Percentiles rank a stretch among this genome's conserved stretches.
Evolutionary conservation across 1,139 yeast genomes (phyloP).

Genomic region (Hansenula sp.): DNA sequence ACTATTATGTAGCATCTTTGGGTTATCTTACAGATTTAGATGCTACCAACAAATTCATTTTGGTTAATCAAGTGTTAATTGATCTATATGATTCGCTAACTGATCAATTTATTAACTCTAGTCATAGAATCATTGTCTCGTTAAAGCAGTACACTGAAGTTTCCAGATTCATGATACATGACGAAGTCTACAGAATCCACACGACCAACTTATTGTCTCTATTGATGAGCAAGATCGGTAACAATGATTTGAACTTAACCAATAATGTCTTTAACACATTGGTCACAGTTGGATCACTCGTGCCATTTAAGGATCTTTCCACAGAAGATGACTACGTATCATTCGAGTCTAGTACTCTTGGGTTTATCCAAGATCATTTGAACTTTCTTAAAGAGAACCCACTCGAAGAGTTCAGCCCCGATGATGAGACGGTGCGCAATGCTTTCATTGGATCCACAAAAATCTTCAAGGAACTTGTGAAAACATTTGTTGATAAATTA

Average conservation of each 20-base stretch:
- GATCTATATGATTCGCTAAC: slow-evolving; percentile 85
- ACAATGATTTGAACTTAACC: slow-evolving; percentile 80
- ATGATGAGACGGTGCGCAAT: slow-evolving; percentile 41
- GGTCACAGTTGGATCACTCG: slow-evolving; percentile 66
- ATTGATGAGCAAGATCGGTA: slow-evolving; percentile 79
- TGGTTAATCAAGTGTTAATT: slow-evolving; percentile 61
- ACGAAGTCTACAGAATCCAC: slow-evolving; percentile 73
- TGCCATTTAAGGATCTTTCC: slow-evolving; percentile 61
- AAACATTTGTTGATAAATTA: slow-evolving; percentile 53
- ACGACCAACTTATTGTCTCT: slow-evolving; percentile 68
- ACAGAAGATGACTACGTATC: slow-evolving; percentile 45
- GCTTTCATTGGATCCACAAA: slow-evolving; percentile 76
- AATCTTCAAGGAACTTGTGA: slow-evolving; percentile 61
- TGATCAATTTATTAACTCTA: slow-evolving; percentile 68
- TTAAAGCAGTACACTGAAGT: slow-evolving; percentile 64
- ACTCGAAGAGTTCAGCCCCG: slow-evolving; percentile 27
- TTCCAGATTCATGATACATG: slow-evolving; percentile 62
- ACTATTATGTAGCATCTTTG: slow-evolving; percentile 57
- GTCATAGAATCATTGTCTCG: slow-evolving; percentile 78
- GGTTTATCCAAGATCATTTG: slow-evolving; percentile 63
- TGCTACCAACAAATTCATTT: slow-evolving; percentile 40
- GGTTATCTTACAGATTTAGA: slow-evolving; percentile 62
- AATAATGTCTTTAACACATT: slow-evolving; percentile 66
- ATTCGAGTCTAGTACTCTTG: slow-evolving; percentile 42
- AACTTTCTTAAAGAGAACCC: slow-evolving; percentile 40